Base-by-base conservation (phyloP, 1,139 yeast species). In the Trichomonascaceae sp. region DNA sequence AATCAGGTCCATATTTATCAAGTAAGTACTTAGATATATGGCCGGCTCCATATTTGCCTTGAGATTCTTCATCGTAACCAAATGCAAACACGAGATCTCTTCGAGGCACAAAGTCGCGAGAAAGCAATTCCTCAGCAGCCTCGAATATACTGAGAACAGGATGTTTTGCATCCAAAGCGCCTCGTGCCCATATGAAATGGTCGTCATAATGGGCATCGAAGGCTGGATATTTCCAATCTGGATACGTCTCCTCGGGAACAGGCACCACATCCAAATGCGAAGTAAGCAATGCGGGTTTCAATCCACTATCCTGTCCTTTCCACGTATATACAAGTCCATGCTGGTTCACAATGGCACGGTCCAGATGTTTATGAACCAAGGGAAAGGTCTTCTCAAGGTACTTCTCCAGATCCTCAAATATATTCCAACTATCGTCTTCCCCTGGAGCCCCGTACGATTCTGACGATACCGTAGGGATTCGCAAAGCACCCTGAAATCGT, bases 211-310 rank as follows among this genome's bases (percentile, higher is more conserved):
- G 76, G 2, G 87, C 96, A 8, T 77, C 76, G 58, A 81, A 86
- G 24, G 96, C 95, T 10, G 84, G 84, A 62, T 81, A 77, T 2
- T 73, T 75, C 96, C 96, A 87, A 50, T 77, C 73, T 43, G 67
- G 74, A 46, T 77, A 66, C 13, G 88, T 79, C 20, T 74, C 82
- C 30, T 70, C 67, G 62, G 82, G 83, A n/a, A 87, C 86, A 0
- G 96, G 96, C 13, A 88, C 96, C 3, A 85, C 87, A 65, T 87
- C 96, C 66, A 83, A 88, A 68, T 88, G 96, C 2, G 93, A 90
- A 69, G 84, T 78, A 46, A 87, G 72, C 67, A 87, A 66, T 13
- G 84, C 60, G 5, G 96, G 96, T 66, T 84, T 82, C 62, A 84
- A 72, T 2, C 63, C 57, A 4, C 67, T 47, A 56, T 82, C 71